phyloP scores from a whole-genome alignment of 768 basidiomycete species.

The Cystofilobasidium ferigula region DNA sequence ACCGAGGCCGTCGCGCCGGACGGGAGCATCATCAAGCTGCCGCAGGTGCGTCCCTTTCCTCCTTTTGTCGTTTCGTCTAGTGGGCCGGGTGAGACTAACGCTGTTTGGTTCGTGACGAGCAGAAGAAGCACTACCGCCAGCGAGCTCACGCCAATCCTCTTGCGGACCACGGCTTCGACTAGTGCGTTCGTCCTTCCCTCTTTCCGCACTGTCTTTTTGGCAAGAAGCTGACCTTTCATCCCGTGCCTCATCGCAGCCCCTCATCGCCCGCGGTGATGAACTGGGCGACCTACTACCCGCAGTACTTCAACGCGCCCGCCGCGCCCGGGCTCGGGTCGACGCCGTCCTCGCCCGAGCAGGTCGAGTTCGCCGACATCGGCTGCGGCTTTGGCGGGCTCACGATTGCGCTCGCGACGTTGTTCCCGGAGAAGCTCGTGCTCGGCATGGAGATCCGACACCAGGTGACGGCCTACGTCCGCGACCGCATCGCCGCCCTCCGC shows the following conservation, averaged over 20 bases:
- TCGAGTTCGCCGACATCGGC: slow-evolving; percentile 93
- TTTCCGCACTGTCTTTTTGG: not conserved
- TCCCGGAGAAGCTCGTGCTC: slow-evolving; percentile 84
- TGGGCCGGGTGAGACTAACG: not conserved
- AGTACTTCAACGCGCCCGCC: slow-evolving; percentile 41
- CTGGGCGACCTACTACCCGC: slow-evolving; percentile 74
- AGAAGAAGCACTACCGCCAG: slow-evolving; percentile 47
- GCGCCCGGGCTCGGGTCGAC: not conserved
- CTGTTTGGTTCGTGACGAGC: not conserved
- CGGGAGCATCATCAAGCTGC: slow-evolving; percentile 24
- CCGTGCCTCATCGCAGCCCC: slow-evolving; percentile 43
- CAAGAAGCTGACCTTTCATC: not conserved
- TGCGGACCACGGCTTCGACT: slow-evolving; percentile 60
- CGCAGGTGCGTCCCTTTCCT: slow-evolving; percentile 7
- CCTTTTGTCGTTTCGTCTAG: not conserved
- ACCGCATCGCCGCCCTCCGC: slow-evolving; percentile 88
- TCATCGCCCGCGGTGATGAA: slow-evolving; percentile 61
- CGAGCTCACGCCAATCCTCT: slow-evolving; percentile 47
- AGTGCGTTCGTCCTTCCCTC: slow-evolving; percentile 40
- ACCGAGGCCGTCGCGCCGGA: slow-evolving; percentile 23
- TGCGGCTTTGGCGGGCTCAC: slow-evolving; percentile 95
- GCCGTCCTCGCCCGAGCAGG: slow-evolving; percentile 36
- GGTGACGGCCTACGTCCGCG: slow-evolving; percentile 90
- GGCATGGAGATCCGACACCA: slow-evolving; percentile 96
- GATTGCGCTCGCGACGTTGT: slow-evolving; percentile 75